phyloP scores from a whole-genome alignment of 2,329 filamentous ascomycete species.

The Zalaria obscura region DNA sequence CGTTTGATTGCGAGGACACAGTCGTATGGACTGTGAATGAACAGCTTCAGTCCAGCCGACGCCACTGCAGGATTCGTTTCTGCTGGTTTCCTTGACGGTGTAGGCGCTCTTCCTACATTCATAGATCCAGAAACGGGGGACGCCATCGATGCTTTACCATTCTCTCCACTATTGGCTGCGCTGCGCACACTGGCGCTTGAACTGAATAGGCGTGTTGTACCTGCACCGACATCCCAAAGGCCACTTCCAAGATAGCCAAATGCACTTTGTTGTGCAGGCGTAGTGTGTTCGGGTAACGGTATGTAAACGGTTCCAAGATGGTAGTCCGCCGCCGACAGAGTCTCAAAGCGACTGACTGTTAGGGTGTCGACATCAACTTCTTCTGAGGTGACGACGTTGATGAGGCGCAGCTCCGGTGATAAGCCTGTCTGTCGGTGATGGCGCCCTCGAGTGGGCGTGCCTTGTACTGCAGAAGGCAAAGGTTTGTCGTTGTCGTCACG shows the following conservation, averaged over 20 bases:
- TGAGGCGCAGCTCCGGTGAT: slow-evolving; percentile 78
- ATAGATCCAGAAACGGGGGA: slow-evolving; percentile 21
- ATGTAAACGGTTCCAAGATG: slow-evolving; percentile 76
- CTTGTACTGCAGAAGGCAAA: slow-evolving; percentile 33
- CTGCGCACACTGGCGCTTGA: slow-evolving; percentile 63
- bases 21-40: slow-evolving; percentile 93
- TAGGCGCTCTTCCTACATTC: slow-evolving; percentile 5
- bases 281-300: slow-evolving; percentile 47
- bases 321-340: slow-evolving; percentile 77
- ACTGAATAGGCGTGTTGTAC: slow-evolving; percentile 74
- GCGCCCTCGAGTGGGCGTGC: slow-evolving; percentile 50
- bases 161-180: slow-evolving; percentile 24
- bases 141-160: slow-evolving; percentile 17
- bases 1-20: slow-evolving; percentile 85
- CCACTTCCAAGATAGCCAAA: slow-evolving; percentile 64
- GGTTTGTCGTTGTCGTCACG: slow-evolving; percentile 54
- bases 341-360: slow-evolving; percentile 73
- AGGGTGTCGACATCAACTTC: slow-evolving; percentile 80
- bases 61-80: slow-evolving; percentile 33
- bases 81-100: slow-evolving; percentile 12
- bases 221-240: slow-evolving; percentile 70
- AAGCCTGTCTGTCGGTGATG: slow-evolving; percentile 63
- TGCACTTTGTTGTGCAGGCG: slow-evolving; percentile 53
- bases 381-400: slow-evolving; percentile 70
- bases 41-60: slow-evolving; percentile 60